Evolutionary conservation across 345 rosid species (phyloP), one percentile per base, ranked within the genome.

Genomic region (Sonneratia caseolaris): DNA sequence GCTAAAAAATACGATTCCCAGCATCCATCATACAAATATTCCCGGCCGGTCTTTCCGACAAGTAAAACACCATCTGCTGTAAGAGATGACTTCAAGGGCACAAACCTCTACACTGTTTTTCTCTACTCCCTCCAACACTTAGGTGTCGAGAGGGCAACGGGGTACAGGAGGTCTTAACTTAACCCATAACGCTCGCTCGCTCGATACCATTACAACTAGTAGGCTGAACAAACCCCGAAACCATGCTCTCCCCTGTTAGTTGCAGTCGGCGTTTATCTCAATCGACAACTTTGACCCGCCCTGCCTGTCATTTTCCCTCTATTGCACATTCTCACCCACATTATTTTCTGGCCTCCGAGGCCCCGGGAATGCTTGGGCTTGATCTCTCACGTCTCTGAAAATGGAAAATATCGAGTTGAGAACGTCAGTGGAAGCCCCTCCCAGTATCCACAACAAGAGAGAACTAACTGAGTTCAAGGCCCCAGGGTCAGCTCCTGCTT

Each of bases 361-460:
- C 51, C 84, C 87, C 0, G 73, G 78, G 69, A 82, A 87, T 51
- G 77, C 89, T 75, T 82, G 97, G 37, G 89, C 89, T 79, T 86
- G 97, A 57, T 90, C 99, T 83, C 98, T 90, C 72, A 84, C 83
- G 71, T 91, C 96, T 82, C 96, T 89, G 75, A 96, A 96, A 82
- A 92, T 92, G 8, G 98, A 92, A 48, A 89, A 82, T 69, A 96
- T 84, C 1, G 98, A 86, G 86, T 85, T 96, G 43, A 89, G 76
- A 51, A 98, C 91, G 81, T 96, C 95, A 2, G 88, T 84, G 19
- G 99, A 90, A 66, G 98, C 98, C 70, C 98, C 99, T 27, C 99
- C 98, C 77, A 96, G 74, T 76, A 96, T 92, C 97, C 97, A 89
- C 68, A 96, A 76, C 80, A 96, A 74, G 75, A 96, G 74, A 11